Base-by-base conservation (phyloP, 2,329 filamentous ascomycete genomes). In the Hypoxylon sp. region DNA sequence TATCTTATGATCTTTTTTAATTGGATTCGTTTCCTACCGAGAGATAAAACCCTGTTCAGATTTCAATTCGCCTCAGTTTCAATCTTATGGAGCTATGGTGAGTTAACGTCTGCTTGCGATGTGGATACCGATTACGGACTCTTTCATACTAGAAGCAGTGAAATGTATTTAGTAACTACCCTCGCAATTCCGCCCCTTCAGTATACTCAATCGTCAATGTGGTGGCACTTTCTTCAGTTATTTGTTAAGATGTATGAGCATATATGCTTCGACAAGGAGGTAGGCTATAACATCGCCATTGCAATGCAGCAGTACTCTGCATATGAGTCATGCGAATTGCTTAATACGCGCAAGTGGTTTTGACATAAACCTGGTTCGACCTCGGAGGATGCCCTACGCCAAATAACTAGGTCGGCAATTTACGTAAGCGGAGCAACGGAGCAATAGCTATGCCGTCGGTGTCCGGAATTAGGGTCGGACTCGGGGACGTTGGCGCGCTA, bases 251-350 rank as follows among this genome's bases (percentile, higher is more conserved):
- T 19, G 48, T 24, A 59, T 22, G 31, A 47, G 42, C 42, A 39
- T 39, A 33, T 2, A 47, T 24, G 17, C 22, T 39, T 29, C 2
- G 22, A 14, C n/a, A 58, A 39, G 44, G 31, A 33, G 42, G 24
- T 33, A 52, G 42, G 37, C 50, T 14, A 47, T 57, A 53, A 52
- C 35, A 29, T 44, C 51, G 52, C 44, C 5, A 57, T 68, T 51
- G 33, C 53, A 66, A 46, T 48, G 63, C 65, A 62, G 55, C 47
- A 17, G 44, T 35, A 33, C 44, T 22, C 44, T 61, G 63, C 67
- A 63, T 63, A 29, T 68, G 70, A 65, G 65, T 68, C 64, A 67
- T 65, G 70, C 65, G 56, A 65, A 53, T 26, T 46, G 68, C 68
- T 70, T 63, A 54, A 26, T 17, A 56, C 35, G 61, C 47, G 57